phyloP scores from a whole-genome alignment of 225 moss, liverwort and hornwort species.

The Straminergon stramineum region DNA sequence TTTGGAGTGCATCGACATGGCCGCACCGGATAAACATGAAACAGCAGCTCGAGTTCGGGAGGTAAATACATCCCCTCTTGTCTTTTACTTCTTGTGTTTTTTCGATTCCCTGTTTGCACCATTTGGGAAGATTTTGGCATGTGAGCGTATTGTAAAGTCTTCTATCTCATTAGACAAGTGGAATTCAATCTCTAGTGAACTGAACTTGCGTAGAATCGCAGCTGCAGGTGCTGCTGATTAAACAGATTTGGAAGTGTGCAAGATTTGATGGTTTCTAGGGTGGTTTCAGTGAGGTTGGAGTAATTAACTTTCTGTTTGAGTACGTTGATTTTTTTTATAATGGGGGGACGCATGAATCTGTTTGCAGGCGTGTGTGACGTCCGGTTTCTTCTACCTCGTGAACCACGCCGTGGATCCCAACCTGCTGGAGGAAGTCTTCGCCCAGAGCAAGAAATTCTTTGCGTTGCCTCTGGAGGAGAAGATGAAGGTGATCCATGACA shows the following conservation, averaged over 20 bases:
- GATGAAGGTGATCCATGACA: constrained; percentile 54
- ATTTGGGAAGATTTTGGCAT: not conserved
- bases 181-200: not conserved
- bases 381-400: constrained; percentile 80
- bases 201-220: not conserved
- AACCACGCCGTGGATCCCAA: constrained; percentile 57
- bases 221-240: not conserved
- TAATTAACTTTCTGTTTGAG: too few species aligned
- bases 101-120: not conserved
- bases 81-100: not conserved
- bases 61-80: not conserved
- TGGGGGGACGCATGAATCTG: not conserved
- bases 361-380: constrained; percentile 57
- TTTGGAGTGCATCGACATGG: constrained; percentile 39
- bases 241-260: not conserved
- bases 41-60: constrained; percentile 28
- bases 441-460: constrained; percentile 60
- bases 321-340: too few species aligned
- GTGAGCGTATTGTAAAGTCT: not conserved
- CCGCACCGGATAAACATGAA: not conserved
- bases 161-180: not conserved
- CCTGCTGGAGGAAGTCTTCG: constrained; percentile 39
- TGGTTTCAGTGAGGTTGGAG: not conserved
- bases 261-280: not conserved
- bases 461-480: constrained; percentile 62